These are phyloP conservation scores for Toxoplasma gondii DNA, from an alignment of 169 alveolate genomes.

Conservation along the genomic window DNA sequence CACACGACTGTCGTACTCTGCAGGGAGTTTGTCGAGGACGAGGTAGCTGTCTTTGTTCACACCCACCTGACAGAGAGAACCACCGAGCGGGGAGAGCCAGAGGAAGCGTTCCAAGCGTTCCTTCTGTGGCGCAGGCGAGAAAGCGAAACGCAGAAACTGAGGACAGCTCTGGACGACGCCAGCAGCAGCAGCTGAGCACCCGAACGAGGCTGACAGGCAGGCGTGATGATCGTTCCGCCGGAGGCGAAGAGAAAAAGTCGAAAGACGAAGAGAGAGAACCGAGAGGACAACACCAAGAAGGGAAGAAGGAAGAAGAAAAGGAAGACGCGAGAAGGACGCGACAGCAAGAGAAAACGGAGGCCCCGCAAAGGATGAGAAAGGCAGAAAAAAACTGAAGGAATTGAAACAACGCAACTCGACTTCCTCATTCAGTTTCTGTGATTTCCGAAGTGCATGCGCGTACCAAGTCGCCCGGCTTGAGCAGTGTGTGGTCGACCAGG, in stretches of 20 bases:
- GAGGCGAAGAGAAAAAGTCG: too few relatives aligned
- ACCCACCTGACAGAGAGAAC: conserved; percentile 95
- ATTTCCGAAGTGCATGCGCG: neutral
- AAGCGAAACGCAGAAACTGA: neutral
- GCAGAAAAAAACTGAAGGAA: too few relatives aligned
- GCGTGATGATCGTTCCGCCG: too few relatives aligned
- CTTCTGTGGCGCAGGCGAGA: neutral
- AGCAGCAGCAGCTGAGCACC: too few relatives aligned
- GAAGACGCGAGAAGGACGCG: neutral
- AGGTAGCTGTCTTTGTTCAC: conserved; percentile 98
- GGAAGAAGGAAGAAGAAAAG: neutral
- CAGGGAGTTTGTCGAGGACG: conserved; percentile 98
- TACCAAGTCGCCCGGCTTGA: conserved; percentile 83
- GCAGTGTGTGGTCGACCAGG: conserved; percentile 90
- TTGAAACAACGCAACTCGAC: too few relatives aligned
- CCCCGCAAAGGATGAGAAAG: neutral
- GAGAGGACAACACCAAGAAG: neutral
- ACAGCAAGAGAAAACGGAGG: neutral
- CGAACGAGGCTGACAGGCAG: too few relatives aligned
- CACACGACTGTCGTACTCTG: conserved; percentile 98
- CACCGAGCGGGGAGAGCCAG: neutral
- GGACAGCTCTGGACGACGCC: too few relatives aligned
- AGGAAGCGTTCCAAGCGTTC: neutral
- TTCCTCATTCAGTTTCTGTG: too few relatives aligned
- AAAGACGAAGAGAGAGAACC: too few relatives aligned